Base-by-base conservation (phyloP, 106 monocot species). In the Chionographis japonica region DNA sequence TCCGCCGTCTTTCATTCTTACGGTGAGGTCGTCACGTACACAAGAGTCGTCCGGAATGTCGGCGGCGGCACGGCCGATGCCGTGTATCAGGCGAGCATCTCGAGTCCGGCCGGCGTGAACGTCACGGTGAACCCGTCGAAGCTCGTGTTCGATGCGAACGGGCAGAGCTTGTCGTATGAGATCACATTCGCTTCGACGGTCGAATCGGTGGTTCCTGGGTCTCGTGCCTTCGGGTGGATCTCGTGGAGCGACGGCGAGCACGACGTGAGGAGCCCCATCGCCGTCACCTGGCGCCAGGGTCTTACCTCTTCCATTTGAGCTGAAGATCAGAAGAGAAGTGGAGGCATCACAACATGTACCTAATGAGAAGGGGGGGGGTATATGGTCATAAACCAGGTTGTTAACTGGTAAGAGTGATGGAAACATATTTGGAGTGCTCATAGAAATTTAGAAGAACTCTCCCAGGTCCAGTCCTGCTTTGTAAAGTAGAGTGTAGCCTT, bases 161-260 rank as follows among this genome's bases (percentile, higher is more conserved):
- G 58, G 14, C 63, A 81, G 75, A 82, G 75, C 18, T 58, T 86
- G 70, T 50, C 78, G 4, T 95, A 88, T 54, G 50, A 56, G 35
- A 68, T 89, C 51, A 80, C 62, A 0, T 82, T 95, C 61, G 57
- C 50, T 3, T 78, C 80, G 1, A 58, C 4, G 49, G 65, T 53
- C 2, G 58, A 55, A 11, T 65, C 77, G 6, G 67, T 41, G 17
- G 70, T 37, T 2, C 41, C n/a, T 0, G 49, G 17, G 52, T 58
- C 63, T n/a, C 68, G 72, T 8, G 52, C 67, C 6, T 91, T 84
- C 60, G 95, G 95, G 2, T 91, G 58, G 51, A 81, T 95, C 53
- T 38, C 62, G 13, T 95, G 95, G 95, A 80, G 68, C 37, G 88
- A 91, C 55, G 95, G 91, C 2, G 55, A 18, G 5, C 88, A 91